These are phyloP conservation scores for Camelina neglecta DNA, from an alignment of 345 rosid genomes.

Conservation along the genomic window DNA sequence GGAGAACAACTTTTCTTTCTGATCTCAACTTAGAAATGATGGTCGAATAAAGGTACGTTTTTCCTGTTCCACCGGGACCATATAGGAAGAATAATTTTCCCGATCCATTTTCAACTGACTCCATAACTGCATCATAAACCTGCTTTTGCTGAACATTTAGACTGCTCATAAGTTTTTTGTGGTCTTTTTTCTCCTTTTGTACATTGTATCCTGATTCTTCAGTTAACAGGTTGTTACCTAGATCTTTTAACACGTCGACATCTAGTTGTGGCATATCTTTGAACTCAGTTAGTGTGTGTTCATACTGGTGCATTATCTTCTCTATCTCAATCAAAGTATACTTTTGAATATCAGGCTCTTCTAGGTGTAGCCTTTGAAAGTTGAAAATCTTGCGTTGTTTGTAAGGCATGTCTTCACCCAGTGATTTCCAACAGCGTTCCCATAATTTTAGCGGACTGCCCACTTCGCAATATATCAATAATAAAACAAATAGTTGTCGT, in stretches of 20 bases:
- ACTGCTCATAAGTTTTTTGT: not conserved
- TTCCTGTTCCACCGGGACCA: not conserved
- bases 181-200: not conserved
- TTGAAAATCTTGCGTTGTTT: not conserved
- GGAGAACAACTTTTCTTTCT: not conserved
- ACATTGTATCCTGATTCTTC: not conserved
- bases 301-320: not conserved
- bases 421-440: not conserved
- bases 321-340: conserved; percentile 10
- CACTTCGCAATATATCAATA: not conserved
- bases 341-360: not conserved
- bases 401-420: not conserved
- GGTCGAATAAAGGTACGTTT: not conserved
- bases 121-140: not conserved
- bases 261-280: not conserved
- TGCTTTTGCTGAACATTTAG: not conserved
- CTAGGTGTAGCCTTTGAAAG: not conserved
- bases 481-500: not conserved
- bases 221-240: not conserved
- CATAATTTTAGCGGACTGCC: not conserved
- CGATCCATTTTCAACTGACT: not conserved
- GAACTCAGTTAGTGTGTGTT: not conserved
- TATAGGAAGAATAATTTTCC: not conserved
- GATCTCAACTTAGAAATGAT: not conserved
- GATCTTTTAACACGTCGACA: not conserved